Evolutionary conservation across 2,329 filamentous ascomycete genomes (phyloP).

Genomic region (Ceratocystis cacaofunesta): DNA sequence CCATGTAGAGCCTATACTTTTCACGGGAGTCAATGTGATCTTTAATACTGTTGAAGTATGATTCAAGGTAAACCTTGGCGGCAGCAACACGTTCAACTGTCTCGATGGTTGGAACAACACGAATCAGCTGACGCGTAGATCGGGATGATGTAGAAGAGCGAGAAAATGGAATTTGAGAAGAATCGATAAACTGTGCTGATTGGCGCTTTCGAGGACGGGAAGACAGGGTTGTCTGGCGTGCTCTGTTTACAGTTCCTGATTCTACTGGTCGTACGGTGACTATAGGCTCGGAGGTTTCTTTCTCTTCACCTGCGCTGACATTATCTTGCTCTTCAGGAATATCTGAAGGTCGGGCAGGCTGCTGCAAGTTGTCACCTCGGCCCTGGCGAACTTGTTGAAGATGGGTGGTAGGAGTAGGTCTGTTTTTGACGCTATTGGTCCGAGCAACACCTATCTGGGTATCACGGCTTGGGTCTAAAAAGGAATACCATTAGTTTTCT

Average conservation of each 20-base stretch:
- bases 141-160: not conserved
- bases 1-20: conserved; percentile 25
- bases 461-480: conserved; percentile 4
- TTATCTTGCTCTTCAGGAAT: not conserved
- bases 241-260: conserved; percentile 6
- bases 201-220: not conserved
- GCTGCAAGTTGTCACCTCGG: not conserved
- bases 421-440: not conserved
- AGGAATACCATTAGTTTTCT: not conserved
- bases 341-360: not conserved
- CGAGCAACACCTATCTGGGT: not conserved
- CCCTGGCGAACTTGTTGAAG: conserved; percentile 2
- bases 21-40: conserved; percentile 27
- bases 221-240: not conserved
- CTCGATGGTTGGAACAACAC: conserved; percentile 23
- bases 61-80: conserved; percentile 77
- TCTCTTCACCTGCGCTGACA: not conserved
- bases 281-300: not conserved
- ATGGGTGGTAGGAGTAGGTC: not conserved
- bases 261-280: not conserved
- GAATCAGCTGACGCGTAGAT: not conserved
- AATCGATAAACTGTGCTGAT: not conserved
- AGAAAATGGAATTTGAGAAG: not conserved
- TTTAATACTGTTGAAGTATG: conserved; percentile 60
- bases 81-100: conserved; percentile 69